Evolutionary conservation across 345 rosid genomes (phyloP).

Genomic region (Citrus mangshanensis): DNA sequence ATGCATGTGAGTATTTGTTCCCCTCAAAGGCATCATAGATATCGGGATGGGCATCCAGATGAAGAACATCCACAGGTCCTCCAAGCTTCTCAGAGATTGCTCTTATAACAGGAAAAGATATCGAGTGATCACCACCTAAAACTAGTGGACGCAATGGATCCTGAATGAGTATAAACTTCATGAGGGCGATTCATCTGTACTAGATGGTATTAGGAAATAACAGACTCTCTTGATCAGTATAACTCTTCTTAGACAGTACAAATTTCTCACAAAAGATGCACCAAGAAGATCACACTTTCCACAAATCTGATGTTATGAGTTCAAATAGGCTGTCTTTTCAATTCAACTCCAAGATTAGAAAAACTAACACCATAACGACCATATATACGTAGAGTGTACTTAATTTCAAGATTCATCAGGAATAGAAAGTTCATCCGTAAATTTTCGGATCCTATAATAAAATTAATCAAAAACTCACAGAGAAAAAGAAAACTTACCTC

Average conservation of each 20-base stretch:
- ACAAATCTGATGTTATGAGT: background rate
- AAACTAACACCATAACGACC: background rate
- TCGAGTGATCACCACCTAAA: conserved; percentile 97
- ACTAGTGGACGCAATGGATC: conserved; percentile 84
- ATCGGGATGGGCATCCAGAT: conserved; percentile 99
- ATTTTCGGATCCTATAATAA: background rate
- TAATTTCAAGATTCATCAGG: too few relatives aligned
- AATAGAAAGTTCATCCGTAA: background rate
- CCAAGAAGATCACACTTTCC: background rate
- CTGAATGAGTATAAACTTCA: conserved; percentile 31
- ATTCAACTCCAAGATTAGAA: background rate
- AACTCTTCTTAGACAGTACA: background rate
- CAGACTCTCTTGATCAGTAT: background rate
- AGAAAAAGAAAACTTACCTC: conserved; percentile 42
- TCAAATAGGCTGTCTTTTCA: background rate
- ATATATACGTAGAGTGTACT: background rate
- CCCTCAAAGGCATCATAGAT: conserved; percentile 89
- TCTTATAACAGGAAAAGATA: conserved; percentile 86
- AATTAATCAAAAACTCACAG: background rate
- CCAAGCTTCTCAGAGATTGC: conserved; percentile 96
- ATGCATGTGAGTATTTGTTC: conserved; percentile 91
- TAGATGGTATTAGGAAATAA: background rate
- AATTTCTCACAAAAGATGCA: background rate
- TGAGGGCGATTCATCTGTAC: background rate
- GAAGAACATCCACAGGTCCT: conserved; percentile 94